Base-by-base conservation (phyloP, 768 basidiomycete genomes). In the Calvatia gigantea region DNA sequence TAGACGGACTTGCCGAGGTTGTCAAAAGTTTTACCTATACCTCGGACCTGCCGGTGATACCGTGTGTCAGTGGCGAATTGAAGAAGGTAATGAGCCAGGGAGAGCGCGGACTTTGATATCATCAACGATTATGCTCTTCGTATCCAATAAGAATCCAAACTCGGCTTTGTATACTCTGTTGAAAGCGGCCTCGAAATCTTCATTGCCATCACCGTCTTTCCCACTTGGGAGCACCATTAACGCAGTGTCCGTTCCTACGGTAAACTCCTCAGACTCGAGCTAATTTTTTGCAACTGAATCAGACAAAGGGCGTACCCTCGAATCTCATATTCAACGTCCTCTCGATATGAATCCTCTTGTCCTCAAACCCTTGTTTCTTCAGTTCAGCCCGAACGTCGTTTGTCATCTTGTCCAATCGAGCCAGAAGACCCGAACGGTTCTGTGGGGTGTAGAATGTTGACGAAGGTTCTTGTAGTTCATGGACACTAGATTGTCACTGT, bases 291-390 rank as follows among this genome's bases (percentile, higher is more conserved):
- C n/a, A n/a, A n/a, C n/a, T n/a, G n/a, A 17, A 31, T 11, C 5
- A 6, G 23, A 14, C 6, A n/a, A 32, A 5, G 25, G 9, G 27
- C 39, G 28, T 21, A 56, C 54, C 54, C 46, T 94, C 89, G 61
- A 94, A 95, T 19, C 93, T 84, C 91, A 94, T 94, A 64, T 94
- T 94, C 41, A 93, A 73, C 85, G 88, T 87, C 19, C 87, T 80
- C 67, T 96, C 95, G 4, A 89, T 70, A 51, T 78, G 75, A 47
- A 96, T 80, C n/a, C 84, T 80, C 9, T 81, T 74, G 9, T 76
- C 84, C 63, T 83, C 81, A 66, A 97, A 96, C 0, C 94, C 95
- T 68, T 97, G 94, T 23, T 74, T 77, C 54, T 69, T 65, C n/a
- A 96, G 80, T 66, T 91, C 91, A 1, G 68, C 66, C 50, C 69